Evolutionary conservation across 306 rosid species (phyloP).

Genomic region (Rosa chinensis): DNA sequence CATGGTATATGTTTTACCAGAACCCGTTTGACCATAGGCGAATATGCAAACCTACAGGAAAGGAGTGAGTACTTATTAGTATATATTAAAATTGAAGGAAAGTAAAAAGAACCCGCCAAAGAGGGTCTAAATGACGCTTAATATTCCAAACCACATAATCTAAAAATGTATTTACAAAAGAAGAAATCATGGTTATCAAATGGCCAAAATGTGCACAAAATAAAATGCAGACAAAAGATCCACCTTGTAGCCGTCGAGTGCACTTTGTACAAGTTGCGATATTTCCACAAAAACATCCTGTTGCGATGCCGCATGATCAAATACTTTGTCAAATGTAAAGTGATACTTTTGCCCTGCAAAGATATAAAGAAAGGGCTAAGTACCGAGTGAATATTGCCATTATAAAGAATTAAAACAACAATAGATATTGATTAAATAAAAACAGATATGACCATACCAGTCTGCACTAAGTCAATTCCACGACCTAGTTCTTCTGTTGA

Average conservation of each 20-base stretch:
- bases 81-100: no score
- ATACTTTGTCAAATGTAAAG: constrained; percentile 95
- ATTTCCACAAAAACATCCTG: constrained; percentile 81
- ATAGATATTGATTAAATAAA: background rate
- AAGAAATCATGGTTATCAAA: background rate
- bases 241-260: constrained; percentile 98
- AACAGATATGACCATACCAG: constrained; percentile 42
- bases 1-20: constrained; percentile 94
- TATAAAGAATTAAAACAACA: background rate
- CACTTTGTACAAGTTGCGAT: constrained; percentile 95
- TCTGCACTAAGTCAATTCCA: constrained; percentile 79
- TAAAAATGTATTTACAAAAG: background rate
- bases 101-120: background rate
- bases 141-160: background rate
- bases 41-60: constrained; percentile 87
- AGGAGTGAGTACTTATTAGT: constrained; percentile 16
- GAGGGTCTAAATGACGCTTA: background rate
- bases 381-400: background rate
- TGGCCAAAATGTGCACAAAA: background rate
- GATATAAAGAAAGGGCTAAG: background rate
- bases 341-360: constrained; percentile 71
- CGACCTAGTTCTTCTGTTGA: constrained; percentile 80
- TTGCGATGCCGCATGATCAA: constrained; percentile 77
- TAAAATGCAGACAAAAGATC: background rate
- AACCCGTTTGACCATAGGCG: constrained; percentile 97